A percentile compares a stretch with the other conserved stretches of the same genome.
These are phyloP conservation scores for Carex sylvatica DNA, from an alignment of 202 grass and related monocot species.

Conservation along the genomic window DNA sequence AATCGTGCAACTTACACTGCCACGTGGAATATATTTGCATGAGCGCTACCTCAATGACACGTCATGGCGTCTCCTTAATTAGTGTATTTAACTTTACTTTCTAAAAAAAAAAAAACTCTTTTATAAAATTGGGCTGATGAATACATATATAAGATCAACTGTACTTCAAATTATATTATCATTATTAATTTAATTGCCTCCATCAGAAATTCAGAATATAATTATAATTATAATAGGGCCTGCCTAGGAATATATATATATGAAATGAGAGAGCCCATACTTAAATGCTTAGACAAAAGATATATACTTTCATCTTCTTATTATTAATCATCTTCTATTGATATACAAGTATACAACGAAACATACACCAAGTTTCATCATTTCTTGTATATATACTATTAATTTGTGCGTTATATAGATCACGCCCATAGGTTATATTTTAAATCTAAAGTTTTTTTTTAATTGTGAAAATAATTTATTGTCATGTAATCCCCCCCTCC, in stretches of 20 bases:
- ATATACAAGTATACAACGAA: too few relatives aligned
- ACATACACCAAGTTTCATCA: too few relatives aligned
- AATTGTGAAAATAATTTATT: too few relatives aligned
- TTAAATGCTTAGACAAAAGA: too few relatives aligned
- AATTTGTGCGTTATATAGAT: too few relatives aligned
- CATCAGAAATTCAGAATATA: not conserved
- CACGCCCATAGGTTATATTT: too few relatives aligned
- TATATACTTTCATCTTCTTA: too few relatives aligned
- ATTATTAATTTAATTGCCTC: not conserved
- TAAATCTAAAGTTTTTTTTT: too few relatives aligned
- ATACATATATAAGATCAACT: not conserved
- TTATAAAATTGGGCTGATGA: not conserved
- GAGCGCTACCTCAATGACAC: not conserved
- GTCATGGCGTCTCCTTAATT: not conserved
- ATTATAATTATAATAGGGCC: not conserved
- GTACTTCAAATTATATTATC: not conserved
- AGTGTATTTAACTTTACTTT: not conserved
- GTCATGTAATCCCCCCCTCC: too few relatives aligned
- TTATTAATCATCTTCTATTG: too few relatives aligned
- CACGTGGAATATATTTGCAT: constrained; percentile 10
- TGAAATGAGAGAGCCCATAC: too few relatives aligned
- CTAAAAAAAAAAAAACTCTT: not conserved
- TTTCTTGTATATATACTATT: too few relatives aligned
- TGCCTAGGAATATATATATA: not conserved
- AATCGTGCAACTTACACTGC: not conserved